Evolutionary conservation across 257 asterid genomes (phyloP).

Genomic region (Nicotiana noctiflora): DNA sequence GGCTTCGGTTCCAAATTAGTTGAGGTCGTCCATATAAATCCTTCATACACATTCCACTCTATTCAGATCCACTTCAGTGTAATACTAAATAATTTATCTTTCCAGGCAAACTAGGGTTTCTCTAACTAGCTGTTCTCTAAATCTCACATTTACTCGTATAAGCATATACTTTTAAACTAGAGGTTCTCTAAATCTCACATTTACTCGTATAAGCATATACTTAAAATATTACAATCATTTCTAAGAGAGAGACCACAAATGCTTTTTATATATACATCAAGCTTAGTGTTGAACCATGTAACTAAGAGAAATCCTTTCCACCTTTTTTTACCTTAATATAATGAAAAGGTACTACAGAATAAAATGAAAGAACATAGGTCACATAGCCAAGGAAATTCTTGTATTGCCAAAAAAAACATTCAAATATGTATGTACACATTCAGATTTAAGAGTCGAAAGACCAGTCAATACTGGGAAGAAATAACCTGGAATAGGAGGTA

Average conservation of each 20-base stretch:
- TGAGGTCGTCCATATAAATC: not conserved
- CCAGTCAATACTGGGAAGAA: not conserved
- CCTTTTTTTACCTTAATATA: not conserved
- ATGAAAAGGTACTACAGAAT: not conserved
- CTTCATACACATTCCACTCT: not conserved
- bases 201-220: too few species aligned
- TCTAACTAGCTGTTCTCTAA: too few species aligned
- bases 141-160: not conserved
- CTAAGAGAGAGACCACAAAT: not conserved
- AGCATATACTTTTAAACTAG: too few species aligned
- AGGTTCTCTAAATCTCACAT: too few species aligned
- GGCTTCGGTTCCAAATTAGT: not conserved
- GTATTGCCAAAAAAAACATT: not conserved
- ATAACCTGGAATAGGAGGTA: slow-evolving; percentile 81
- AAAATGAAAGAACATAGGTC: not conserved
- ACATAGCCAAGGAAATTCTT: not conserved
- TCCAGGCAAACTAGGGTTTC: not conserved
- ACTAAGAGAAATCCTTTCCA: not conserved
- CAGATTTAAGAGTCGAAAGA: not conserved
- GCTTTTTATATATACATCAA: not conserved
- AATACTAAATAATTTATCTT: not conserved
- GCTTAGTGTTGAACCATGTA: not conserved
- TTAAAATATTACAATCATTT: not conserved
- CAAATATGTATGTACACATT: not conserved
- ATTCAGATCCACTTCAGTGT: not conserved